A percentile compares a stretch with the other conserved stretches of the same genome.
Evolutionary conservation across 495 filamentous ascomycete species (phyloP).

Genomic region (Penicillium lagena): DNA sequence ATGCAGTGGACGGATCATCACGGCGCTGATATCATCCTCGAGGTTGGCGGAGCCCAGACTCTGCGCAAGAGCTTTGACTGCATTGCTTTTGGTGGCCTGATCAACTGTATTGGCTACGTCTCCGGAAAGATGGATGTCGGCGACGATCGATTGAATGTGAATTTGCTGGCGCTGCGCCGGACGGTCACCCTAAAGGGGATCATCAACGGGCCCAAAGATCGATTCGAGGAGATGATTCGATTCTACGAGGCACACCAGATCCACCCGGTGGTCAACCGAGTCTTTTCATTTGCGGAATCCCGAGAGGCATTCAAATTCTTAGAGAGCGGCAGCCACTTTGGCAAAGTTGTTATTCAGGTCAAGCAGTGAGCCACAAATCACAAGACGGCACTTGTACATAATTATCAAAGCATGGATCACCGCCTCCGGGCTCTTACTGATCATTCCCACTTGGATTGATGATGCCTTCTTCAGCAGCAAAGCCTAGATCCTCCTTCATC

Average conservation of each 20-base stretch:
- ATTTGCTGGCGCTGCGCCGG: conserved; percentile 43
- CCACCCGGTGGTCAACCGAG: conserved; percentile 54
- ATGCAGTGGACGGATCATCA: conserved; percentile 49
- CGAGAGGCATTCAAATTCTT: conserved; percentile 47
- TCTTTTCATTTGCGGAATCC: conserved; percentile 49
- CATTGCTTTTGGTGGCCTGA: conserved; percentile 60
- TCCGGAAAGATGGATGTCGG: conserved; percentile 46
- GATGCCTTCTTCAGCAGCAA: conserved; percentile 6
- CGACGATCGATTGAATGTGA: conserved; percentile 40
- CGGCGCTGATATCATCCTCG: conserved; percentile 66
- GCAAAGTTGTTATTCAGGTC: conserved; percentile 64
- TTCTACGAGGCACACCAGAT: conserved; percentile 57
- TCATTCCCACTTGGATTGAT: conserved; percentile 43
- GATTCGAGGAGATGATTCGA: conserved; percentile 56
- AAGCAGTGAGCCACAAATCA: neutral
- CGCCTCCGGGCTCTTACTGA: neutral
- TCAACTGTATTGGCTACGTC: conserved; percentile 62
- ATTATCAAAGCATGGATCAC: no score
- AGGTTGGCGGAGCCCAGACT: conserved; percentile 58
- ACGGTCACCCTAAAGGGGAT: conserved; percentile 52
- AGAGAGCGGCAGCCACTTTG: conserved; percentile 68
- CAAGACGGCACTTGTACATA: no score
- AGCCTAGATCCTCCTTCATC: conserved; percentile 44
- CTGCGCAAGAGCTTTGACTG: conserved; percentile 56
- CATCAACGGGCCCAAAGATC: conserved; percentile 51